Conservation (phyloP, 352 stramenopile genomes). For the Globisporangium apiculatum region DNA sequence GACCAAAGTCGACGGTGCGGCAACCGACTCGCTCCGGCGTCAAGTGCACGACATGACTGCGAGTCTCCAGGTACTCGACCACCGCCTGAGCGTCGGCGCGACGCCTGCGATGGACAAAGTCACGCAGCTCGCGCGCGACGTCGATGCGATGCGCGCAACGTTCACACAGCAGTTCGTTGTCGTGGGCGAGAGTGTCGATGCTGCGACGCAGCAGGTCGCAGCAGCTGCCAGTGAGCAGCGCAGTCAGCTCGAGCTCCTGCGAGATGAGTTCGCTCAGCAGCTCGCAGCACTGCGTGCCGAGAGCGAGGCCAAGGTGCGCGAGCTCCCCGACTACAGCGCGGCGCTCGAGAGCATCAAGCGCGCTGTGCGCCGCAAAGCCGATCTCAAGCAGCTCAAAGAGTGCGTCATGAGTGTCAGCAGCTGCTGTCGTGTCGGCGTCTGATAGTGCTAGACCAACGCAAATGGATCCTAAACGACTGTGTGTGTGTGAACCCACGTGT, state of each 20-base stretch:
- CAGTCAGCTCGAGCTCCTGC: conserved; percentile 20
- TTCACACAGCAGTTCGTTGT: conserved; percentile 31
- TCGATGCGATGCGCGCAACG: conserved; percentile 21
- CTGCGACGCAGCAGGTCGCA: conserved; percentile 22
- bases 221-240: conserved; percentile 25
- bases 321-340: conserved; percentile 32
- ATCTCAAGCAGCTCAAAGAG: conserved; percentile 62
- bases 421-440: not conserved
- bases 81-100: conserved; percentile 26
- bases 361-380: conserved; percentile 42
- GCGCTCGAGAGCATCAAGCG: conserved; percentile 39
- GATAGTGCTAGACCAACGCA: too few species aligned
- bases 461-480: not conserved
- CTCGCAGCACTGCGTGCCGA: conserved; percentile 21
- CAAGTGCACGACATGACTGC: conserved; percentile 48
- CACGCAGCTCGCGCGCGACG: conserved; percentile 29
- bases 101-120: conserved; percentile 37
- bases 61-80: conserved; percentile 39
- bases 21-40: conserved; percentile 39
- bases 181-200: conserved; percentile 22
- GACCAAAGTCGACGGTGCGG: conserved; percentile 33
- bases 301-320: conserved; percentile 35
- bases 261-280: conserved; percentile 19
- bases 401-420: conserved; percentile 11
- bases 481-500: not conserved